Base-by-base conservation (phyloP, 2,329 filamentous ascomycete genomes). In the Fusarium succisae region DNA sequence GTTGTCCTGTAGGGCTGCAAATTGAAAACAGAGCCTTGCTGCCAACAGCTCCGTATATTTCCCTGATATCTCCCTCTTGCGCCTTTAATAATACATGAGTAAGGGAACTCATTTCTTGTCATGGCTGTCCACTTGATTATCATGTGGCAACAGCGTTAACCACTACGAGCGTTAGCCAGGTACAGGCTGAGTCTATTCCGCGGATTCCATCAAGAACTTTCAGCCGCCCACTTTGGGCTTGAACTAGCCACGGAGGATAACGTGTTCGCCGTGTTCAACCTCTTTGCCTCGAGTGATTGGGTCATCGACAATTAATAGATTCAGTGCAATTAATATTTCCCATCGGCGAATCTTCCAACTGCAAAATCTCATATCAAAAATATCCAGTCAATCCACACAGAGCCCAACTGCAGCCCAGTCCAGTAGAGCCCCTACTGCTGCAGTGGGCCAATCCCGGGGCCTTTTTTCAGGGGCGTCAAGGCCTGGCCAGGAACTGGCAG, bases 151-250 rank as follows among this genome's bases (percentile, higher is more conserved):
- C 47, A 74, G 56, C 58, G 51, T 69, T 35, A 38, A 48, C 38
- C 65, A 57, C 66, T 60, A 60, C 38, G 26, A 35, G n/a, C 54
- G 28, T 70, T 70, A 70, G 67, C 53, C 67, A 70, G 67, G 67
- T 44, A 70, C 66, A 70, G 28, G 30, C 67, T 45, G 43, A 66
- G 51, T 57, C 47, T 56, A 54, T 70, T 48, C 47, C 44, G 38
- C 50, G 35, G 58, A 30, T 43, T 53, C 51, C 37, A 30, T 48
- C 8, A 7, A 30, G 37, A 24, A 24, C 38, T 35, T 60, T 57
- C 53, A 65, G 70, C 68, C 55, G 41, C 56, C 72, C 50, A 69
- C 48, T 65, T 65, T 17, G 37, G 41, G 57, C 55, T 56, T 56
- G 39, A 54, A 54, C 53, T 48, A 69, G n/a, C 37, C 47, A 38